Evolutionary conservation across 2,329 filamentous ascomycete species (phyloP).

Genomic region (Fusarium sp.): DNA sequence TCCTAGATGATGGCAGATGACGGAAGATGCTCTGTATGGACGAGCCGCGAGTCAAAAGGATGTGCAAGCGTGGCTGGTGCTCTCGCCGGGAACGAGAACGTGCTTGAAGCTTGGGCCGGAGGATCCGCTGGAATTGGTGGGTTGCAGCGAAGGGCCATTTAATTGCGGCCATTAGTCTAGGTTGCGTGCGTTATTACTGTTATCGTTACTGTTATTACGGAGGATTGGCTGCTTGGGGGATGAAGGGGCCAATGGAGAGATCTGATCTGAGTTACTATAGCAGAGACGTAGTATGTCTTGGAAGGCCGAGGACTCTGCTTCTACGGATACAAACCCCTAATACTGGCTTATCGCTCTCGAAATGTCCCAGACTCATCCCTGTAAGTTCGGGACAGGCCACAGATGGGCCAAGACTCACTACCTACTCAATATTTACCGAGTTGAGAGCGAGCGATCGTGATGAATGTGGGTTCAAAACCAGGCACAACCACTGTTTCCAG

Average conservation of each 20-base stretch:
- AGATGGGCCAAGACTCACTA: constrained; percentile 26
- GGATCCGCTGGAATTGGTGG: constrained; percentile 39
- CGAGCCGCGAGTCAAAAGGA: constrained; percentile 30
- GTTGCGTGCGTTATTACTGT: constrained; percentile 14
- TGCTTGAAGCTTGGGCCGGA: constrained; percentile 30
- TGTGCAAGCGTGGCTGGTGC: constrained; percentile 31
- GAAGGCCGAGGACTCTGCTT: neutral
- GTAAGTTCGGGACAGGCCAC: constrained; percentile 14
- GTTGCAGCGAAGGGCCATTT: constrained; percentile 29
- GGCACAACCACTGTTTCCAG: constrained; percentile 30
- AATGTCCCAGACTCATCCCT: constrained; percentile 19
- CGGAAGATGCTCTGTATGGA: constrained; percentile 35
- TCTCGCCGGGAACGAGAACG: constrained; percentile 31
- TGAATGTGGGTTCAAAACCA: constrained; percentile 25
- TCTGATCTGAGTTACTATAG: constrained; percentile 4
- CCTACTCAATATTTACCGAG: constrained; percentile 16
- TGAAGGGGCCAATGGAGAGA: neutral
- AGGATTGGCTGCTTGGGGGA: neutral
- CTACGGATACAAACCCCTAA: neutral
- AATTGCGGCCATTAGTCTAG: constrained; percentile 27
- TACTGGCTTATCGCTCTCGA: neutral
- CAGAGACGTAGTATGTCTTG: neutral
- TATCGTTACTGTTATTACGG: neutral
- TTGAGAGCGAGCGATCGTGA: constrained; percentile 40
- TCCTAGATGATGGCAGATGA: constrained; percentile 42